Evolutionary conservation across 1,284 basidiomycete genomes (phyloP), one percentile per base, ranked within the genome.

Genomic region (Takashimella tepidaria): DNA sequence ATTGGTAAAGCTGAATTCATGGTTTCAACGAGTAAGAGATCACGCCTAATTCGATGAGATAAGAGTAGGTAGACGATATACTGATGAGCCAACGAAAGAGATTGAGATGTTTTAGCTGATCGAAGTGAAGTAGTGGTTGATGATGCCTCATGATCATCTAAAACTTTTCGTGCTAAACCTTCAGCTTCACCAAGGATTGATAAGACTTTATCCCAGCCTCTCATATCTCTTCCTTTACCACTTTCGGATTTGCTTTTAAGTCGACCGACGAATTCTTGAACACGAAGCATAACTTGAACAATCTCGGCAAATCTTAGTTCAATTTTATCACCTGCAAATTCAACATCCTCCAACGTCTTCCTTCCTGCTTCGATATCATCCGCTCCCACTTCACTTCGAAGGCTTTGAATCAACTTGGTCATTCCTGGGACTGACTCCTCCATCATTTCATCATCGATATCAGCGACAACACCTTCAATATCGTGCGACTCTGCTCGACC

Each of bases 281-380:
- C 88, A 63, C 84, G 86, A 55, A 90, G 74, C 57, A 97, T 78
- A 19, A 88, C 88, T 64, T 89, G 88, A 48, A 97, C 91, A 48
- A 98, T 78, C 76, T 98, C 92, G 0, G 92, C 89, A 64, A 87
- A 92, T 51, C 92, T 82, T 45, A 97, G 81, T 16, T 92, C 90
- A 6, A 98, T 84, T 3, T 83, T 82, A 63, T 87, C 82, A 10
- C 84, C 89, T 56, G 92, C 89, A 88, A 92, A 98, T 4, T 79
- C 66, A 46, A 95, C 75, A 51, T 82, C 78, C 51, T 79, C 76
- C 43, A 89, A 74, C 64, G 79, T 82, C 62, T 79, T 81, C 66
- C 79, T 80, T 37, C 74, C 78, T n/a, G 74, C 73, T 41, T 75
- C 78, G 54, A 76, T 76, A 48, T 73, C 65, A 11, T 78, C 79